Conservation (phyloP, 2,329 filamentous ascomycete genomes). For the Dactylella cylindrospora region DNA sequence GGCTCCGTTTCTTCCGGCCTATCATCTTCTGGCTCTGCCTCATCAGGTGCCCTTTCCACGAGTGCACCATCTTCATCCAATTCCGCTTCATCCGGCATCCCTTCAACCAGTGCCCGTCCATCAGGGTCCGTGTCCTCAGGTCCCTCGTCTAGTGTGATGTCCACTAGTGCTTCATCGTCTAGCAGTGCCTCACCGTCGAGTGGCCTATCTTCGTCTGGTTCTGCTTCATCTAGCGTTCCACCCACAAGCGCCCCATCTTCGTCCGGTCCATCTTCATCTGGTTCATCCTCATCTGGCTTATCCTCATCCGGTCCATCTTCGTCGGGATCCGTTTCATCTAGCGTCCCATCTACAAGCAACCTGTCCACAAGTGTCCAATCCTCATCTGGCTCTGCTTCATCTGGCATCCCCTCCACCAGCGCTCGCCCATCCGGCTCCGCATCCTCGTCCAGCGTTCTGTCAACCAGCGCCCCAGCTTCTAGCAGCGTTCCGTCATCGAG, state of each 20-base stretch:
- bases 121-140: no score
- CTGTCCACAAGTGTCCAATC: no score
- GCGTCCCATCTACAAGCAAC: no score
- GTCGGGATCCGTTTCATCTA: neutral
- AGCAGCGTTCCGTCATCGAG: no score
- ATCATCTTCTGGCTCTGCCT: conserved; percentile 1
- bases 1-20: neutral
- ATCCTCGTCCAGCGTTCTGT: no score
- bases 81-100: no score
- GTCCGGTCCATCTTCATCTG: conserved; percentile 2
- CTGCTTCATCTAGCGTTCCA: neutral
- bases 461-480: no score
- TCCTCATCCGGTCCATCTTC: neutral
- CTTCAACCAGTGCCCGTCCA: no score
- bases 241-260: neutral
- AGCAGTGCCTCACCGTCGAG: conserved; percentile 2
- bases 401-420: no score
- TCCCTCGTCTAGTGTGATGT: no score
- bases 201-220: neutral
- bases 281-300: conserved; percentile 1
- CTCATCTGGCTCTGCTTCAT: conserved; percentile 3
- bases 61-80: neutral
- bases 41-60: neutral
- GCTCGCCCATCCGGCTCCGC: no score
- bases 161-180: conserved; percentile 1